These are phyloP conservation scores for Saitozyma podzolica DNA, from an alignment of 768 basidiomycete species.

Conservation along the genomic window DNA sequence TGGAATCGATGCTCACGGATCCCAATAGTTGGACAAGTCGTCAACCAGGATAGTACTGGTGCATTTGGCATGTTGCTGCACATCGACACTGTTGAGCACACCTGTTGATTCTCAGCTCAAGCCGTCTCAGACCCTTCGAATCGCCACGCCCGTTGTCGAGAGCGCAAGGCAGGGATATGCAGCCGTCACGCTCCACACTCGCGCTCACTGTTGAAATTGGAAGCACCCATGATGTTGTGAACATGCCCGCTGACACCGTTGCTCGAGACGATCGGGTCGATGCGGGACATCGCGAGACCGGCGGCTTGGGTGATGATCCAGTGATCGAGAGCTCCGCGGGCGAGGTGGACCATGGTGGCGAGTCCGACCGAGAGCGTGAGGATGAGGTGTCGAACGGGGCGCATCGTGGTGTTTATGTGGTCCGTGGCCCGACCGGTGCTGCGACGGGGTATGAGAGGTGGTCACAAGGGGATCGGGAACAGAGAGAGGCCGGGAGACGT, in stretches of 20 bases:
- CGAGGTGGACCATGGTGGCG: neutral
- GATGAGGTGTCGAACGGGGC: no score
- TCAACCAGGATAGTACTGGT: conserved; percentile 30
- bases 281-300: conserved; percentile 32
- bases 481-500: neutral
- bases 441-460: neutral
- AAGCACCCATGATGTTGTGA: conserved; percentile 48
- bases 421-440: no score
- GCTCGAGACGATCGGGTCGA: conserved; percentile 51
- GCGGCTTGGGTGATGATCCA: conserved; percentile 30
- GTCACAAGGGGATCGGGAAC: neutral
- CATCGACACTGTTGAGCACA: no score
- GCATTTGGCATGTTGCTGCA: conserved; percentile 34
- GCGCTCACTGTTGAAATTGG: conserved; percentile 36
- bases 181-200: neutral
- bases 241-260: conserved; percentile 40
- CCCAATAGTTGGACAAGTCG: conserved; percentile 46
- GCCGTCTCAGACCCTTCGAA: no score
- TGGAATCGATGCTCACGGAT: conserved; percentile 23
- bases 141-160: no score
- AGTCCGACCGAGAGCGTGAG: no score
- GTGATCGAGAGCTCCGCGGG: conserved; percentile 14
- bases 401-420: no score
- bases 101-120: no score
- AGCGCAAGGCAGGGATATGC: neutral